Percentiles rank a stretch among this genome's conserved stretches.
phyloP scores from a whole-genome alignment of 768 basidiomycete genomes.

The Paxillus ammoniavirescens region DNA sequence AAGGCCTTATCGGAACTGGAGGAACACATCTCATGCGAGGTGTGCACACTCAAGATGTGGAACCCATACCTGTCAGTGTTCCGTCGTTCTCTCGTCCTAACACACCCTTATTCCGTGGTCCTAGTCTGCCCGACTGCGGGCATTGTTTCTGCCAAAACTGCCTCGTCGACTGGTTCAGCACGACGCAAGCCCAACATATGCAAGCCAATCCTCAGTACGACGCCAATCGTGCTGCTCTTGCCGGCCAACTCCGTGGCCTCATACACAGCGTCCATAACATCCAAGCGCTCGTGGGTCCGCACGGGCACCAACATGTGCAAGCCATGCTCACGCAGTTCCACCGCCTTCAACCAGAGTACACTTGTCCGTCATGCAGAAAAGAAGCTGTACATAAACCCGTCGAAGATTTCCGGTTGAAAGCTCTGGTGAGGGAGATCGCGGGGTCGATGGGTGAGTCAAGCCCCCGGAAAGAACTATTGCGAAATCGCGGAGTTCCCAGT shows the following conservation, averaged over 20 bases:
- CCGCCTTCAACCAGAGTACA: constrained; percentile 49
- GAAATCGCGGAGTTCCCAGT: background rate
- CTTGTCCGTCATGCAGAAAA: constrained; percentile 67
- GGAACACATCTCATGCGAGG: constrained; percentile 59
- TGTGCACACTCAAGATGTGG: constrained; percentile 67
- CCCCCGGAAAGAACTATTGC: constrained; percentile 23
- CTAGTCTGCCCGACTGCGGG: constrained; percentile 63
- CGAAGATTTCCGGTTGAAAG: constrained; percentile 62
- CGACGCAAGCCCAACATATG: constrained; percentile 49
- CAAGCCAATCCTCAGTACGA: constrained; percentile 45
- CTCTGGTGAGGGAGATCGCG: constrained; percentile 50
- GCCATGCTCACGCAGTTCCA: constrained; percentile 19
- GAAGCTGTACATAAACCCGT: constrained; percentile 48
- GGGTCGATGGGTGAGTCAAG: constrained; percentile 46
- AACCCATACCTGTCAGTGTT: constrained; percentile 58
- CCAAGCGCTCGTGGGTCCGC: constrained; percentile 9
- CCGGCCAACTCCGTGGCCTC: constrained; percentile 14
- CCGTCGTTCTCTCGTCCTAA: background rate
- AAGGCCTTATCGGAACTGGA: constrained; percentile 48
- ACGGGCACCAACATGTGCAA: constrained; percentile 16
- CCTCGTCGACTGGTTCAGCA: constrained; percentile 53
- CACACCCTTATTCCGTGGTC: constrained; percentile 1
- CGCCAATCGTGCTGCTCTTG: constrained; percentile 23
- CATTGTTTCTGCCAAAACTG: constrained; percentile 69
- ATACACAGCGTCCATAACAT: constrained; percentile 23